Percentiles rank a stretch among this genome's conserved stretches.
These are phyloP conservation scores for Nicotiana undulata DNA, from an alignment of 257 asterid genomes.

Conservation along the genomic window DNA sequence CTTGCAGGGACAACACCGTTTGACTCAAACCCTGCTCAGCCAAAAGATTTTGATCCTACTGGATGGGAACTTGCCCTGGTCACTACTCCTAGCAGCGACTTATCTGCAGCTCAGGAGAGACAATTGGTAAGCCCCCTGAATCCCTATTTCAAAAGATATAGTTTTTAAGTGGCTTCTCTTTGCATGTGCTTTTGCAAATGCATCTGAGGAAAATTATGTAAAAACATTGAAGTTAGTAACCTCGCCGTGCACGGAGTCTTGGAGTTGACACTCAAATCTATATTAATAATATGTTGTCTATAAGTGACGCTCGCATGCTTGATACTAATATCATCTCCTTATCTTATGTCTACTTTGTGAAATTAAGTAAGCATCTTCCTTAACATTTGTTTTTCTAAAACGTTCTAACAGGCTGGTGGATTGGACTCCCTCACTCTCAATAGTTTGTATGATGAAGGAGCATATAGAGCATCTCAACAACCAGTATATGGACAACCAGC, in stretches of 20 bases:
- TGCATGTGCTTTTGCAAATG: not conserved
- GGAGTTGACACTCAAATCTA: not conserved
- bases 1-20: constrained; percentile 49
- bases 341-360: not conserved
- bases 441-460: constrained; percentile 83
- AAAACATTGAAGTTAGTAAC: not conserved
- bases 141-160: not conserved
- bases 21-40: constrained; percentile 38
- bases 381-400: not conserved
- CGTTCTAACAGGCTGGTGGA: constrained; percentile 74
- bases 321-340: not conserved
- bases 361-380: not conserved
- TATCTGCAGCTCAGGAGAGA: constrained; percentile 77
- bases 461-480: constrained; percentile 84
- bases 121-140: constrained; percentile 56
- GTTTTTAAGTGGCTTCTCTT: not conserved
- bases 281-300: not conserved
- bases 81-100: constrained; percentile 74
- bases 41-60: constrained; percentile 58
- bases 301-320: not conserved
- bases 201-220: not conserved
- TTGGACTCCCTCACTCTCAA: constrained; percentile 77
- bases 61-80: constrained; percentile 99
- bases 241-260: not conserved
- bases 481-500: constrained; percentile 83